Base-by-base conservation (phyloP, 768 basidiomycete species). In the Filobasidium floriforme region DNA sequence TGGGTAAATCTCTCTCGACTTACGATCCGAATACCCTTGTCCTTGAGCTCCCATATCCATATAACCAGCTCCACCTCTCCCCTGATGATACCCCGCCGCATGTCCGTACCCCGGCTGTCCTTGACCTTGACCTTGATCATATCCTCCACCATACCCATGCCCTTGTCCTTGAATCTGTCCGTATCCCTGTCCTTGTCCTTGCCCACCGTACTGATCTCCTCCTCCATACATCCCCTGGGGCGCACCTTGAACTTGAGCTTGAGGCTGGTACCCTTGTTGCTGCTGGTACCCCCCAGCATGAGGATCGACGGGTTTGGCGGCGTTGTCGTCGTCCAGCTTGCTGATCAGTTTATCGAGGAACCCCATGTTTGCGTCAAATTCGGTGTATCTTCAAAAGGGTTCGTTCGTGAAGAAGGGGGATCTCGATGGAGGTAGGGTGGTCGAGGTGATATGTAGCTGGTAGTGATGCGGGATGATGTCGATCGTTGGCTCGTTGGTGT, bases 341-440 rank as follows among this genome's bases (percentile, higher is more conserved):
- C 29, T 57, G 54, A 57, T 26, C 12, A 57, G 29, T 32, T 57
- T 32, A 26, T 57, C 54, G 29, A 57, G 29, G 54, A 57, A 57
- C 3, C 54, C 54, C 54, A 57, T 57, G 15, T 6, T 57, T 6
- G 46, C 32, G 32, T 37, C 9, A 37, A 9, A 9, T 37, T n/a
- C n/a, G n/a, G n/a, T n/a, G n/a, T n/a, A n/a, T n/a, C n/a, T n/a
- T n/a, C n/a, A n/a, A n/a, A n/a, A n/a, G n/a, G n/a, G n/a, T n/a
- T n/a, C n/a, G n/a, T n/a, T n/a, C n/a, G n/a, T n/a, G n/a, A n/a
- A n/a, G n/a, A n/a, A n/a, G n/a, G n/a, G n/a, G n/a, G n/a, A n/a
- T n/a, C n/a, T n/a, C n/a, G n/a, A n/a, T n/a, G n/a, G n/a, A n/a
- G 32, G 9, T 37, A 37, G 32, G 32, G 32, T 37, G 32, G 9